Evolutionary conservation across 2,329 filamentous ascomycete genomes (phyloP).

Genomic region (Chaetomium strumarium): DNA sequence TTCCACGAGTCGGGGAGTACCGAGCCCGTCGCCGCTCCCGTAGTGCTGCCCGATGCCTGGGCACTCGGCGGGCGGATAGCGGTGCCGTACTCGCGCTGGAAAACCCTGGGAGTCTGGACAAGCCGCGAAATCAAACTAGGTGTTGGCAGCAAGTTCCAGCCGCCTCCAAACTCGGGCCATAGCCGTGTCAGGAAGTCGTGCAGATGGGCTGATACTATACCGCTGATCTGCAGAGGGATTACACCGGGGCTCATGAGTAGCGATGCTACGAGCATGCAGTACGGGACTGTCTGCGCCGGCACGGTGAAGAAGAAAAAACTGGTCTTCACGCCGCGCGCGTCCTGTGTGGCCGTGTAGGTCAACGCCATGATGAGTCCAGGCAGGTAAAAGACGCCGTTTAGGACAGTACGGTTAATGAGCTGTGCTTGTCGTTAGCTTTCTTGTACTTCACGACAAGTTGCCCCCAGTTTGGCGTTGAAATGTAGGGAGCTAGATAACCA

Average conservation of each 20-base stretch:
- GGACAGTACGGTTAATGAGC: conserved; percentile 46
- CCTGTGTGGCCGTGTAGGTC: conserved; percentile 77
- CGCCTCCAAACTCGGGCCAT: conserved; percentile 84
- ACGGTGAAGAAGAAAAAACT: conserved; percentile 80
- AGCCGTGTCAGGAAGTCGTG: conserved; percentile 86
- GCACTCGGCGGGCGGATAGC: conserved; percentile 40
- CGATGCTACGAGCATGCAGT: conserved; percentile 69
- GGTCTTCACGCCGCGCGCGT: conserved; percentile 70
- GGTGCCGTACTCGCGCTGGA: conserved; percentile 56
- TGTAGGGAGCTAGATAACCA: conserved; percentile 61
- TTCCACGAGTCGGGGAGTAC: conserved; percentile 60
- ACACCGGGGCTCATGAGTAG: conserved; percentile 58
- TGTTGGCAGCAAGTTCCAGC: conserved; percentile 68
- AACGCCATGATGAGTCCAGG: conserved; percentile 71
- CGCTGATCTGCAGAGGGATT: conserved; percentile 62
- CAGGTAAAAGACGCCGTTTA: conserved; percentile 48
- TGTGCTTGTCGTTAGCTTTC: conserved; percentile 29
- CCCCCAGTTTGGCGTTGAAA: conserved; percentile 28
- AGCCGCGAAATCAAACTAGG: conserved; percentile 65
- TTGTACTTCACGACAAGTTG: not conserved
- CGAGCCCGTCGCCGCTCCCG: conserved; percentile 39
- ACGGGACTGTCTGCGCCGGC: conserved; percentile 74
- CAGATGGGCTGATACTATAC: conserved; percentile 80
- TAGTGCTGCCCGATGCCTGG: conserved; percentile 34
- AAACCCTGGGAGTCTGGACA: conserved; percentile 48